Evolutionary conservation across 345 rosid species (phyloP).

Genomic region (Noccaea bulbosa): DNA sequence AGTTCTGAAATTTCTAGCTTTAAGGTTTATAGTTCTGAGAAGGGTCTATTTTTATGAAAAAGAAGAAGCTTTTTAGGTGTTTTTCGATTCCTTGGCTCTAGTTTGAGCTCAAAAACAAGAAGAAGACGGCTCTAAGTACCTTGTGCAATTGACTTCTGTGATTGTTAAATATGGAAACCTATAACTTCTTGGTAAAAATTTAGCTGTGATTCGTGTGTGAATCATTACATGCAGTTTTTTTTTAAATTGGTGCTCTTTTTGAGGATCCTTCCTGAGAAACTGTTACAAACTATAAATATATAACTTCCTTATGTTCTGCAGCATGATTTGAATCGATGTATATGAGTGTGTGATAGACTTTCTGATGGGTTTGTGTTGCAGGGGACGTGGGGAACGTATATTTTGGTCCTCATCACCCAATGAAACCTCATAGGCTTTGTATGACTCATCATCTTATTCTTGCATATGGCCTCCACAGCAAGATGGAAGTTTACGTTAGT

Average conservation of each 20-base stretch:
- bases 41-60: constrained; percentile 18
- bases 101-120: background rate
- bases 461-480: constrained; percentile 85
- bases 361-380: constrained; percentile 40
- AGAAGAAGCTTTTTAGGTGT: constrained; percentile 22
- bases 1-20: background rate
- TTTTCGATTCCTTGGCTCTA: background rate
- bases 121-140: background rate
- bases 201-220: background rate
- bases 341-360: constrained; percentile 9
- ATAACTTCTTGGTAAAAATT: background rate
- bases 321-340: background rate
- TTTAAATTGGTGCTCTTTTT: background rate
- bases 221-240: background rate
- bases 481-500: constrained; percentile 95
- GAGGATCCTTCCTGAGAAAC: background rate
- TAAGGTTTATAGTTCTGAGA: background rate
- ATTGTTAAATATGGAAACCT: constrained; percentile 13
- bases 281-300: background rate
- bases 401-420: constrained; percentile 97
- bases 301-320: background rate
- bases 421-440: constrained; percentile 97
- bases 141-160: constrained; percentile 1
- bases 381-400: constrained; percentile 95
- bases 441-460: constrained; percentile 99